Conservation (phyloP, 768 basidiomycete species). For the Daedaleopsis nitida region DNA sequence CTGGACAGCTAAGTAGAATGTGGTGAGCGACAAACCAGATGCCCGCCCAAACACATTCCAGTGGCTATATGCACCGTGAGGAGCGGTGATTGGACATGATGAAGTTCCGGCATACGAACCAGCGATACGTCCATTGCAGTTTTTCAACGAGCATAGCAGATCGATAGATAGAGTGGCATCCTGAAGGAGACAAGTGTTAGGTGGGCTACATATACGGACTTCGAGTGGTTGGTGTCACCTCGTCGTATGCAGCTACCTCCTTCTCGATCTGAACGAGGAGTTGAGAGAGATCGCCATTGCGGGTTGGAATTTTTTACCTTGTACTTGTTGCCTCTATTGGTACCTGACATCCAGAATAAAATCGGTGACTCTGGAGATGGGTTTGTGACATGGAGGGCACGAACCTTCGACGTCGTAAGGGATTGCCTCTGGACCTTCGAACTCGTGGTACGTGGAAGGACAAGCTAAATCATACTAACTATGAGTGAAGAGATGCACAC, state of each 20-base stretch:
- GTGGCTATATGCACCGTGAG: constrained; percentile 51
- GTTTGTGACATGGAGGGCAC: constrained; percentile 4
- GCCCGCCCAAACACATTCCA: constrained; percentile 91
- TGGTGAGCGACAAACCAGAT: constrained; percentile 57
- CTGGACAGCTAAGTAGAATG: constrained; percentile 34
- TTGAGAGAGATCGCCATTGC: background rate
- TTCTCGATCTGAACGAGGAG: constrained; percentile 71
- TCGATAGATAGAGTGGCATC: constrained; percentile 82
- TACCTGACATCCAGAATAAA: constrained; percentile 45
- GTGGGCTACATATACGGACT: too few species aligned
- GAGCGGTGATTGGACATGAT: constrained; percentile 23
- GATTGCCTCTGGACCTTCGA: constrained; percentile 84
- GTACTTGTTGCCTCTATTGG: constrained; percentile 90
- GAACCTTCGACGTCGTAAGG: constrained; percentile 85
- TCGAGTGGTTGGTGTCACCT: constrained; percentile 48
- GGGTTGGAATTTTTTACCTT: constrained; percentile 49
- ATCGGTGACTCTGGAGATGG: background rate
- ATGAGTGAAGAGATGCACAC: background rate
- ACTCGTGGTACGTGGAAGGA: constrained; percentile 90
- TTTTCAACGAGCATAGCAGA: constrained; percentile 66
- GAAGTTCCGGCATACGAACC: constrained; percentile 41
- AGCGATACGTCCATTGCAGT: constrained; percentile 92
- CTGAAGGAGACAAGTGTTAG: constrained; percentile 36
- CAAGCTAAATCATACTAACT: constrained; percentile 51
- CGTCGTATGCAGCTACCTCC: constrained; percentile 83